Percentiles rank a stretch among this genome's conserved stretches.
Conservation (phyloP, 768 basidiomycete genomes). For the Holtermannia corniformis region DNA sequence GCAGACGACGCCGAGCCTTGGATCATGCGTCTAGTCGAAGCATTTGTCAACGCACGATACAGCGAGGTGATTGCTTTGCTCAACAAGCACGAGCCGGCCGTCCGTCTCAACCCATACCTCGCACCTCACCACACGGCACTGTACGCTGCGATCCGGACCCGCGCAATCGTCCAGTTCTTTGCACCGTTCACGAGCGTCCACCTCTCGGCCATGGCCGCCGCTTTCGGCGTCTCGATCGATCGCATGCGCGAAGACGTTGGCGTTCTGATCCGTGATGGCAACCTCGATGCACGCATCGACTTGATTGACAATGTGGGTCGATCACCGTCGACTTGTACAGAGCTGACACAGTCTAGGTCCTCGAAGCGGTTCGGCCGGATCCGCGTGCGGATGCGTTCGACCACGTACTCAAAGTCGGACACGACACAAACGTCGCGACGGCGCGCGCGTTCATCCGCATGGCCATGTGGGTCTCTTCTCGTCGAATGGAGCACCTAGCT, state of each 20-base stretch:
- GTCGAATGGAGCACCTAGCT: neutral
- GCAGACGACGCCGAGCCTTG: constrained; percentile 75
- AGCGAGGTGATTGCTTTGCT: constrained; percentile 69
- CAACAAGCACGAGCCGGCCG: constrained; percentile 65
- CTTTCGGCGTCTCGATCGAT: constrained; percentile 71
- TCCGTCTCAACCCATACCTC: constrained; percentile 69
- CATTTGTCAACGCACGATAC: constrained; percentile 80
- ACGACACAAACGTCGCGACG: neutral
- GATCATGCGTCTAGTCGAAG: constrained; percentile 71
- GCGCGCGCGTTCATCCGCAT: neutral
- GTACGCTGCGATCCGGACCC: constrained; percentile 60
- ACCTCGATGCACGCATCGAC: constrained; percentile 75
- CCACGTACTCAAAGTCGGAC: neutral
- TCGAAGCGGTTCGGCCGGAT: neutral
- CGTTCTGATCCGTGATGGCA: constrained; percentile 62
- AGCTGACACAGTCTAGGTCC: neutral
- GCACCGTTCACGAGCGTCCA: constrained; percentile 77
- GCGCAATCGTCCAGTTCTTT: constrained; percentile 78
- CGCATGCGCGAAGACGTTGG: constrained; percentile 68
- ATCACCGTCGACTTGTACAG: neutral
- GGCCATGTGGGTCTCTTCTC: neutral
- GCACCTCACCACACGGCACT: constrained; percentile 57
- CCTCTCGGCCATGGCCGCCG: constrained; percentile 70
- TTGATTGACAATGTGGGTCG: constrained; percentile 68
- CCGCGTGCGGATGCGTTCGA: neutral